These are phyloP conservation scores for maize (Zea mays) DNA, from an alignment of 176 grass and related monocot genomes.

Conservation along the genomic window Zm-B73-REFERENCE-NAM-5.0 NC_050099.1:218971001-218971500, in stretches of 20 bases:
- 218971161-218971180: conserved; percentile 88
- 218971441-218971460: conserved; percentile 70
- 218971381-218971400: conserved; percentile 40
- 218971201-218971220: conserved; percentile 4
- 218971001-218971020: conserved; percentile 83
- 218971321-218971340: neutral
- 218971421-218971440: conserved; percentile 90
- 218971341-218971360: conserved; percentile 1
- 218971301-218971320: neutral
- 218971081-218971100: conserved; percentile 53
- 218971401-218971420: conserved; percentile 62
- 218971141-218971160: conserved; percentile 75
- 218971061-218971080: conserved; percentile 66
- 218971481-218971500: conserved; percentile 49
- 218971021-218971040: conserved; percentile 58
- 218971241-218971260: conserved; percentile 16
- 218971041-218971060: conserved; percentile 58
- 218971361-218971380: conserved; percentile 18
- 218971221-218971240: neutral
- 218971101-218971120: conserved; percentile 36
- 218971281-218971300: conserved; percentile 15
- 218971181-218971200: conserved; percentile 98
- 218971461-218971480: conserved; percentile 68
- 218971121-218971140: conserved; percentile 40
- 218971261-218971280: neutral